Base-by-base conservation (phyloP, 768 basidiomycete genomes). In the Ramaria rubella region DNA sequence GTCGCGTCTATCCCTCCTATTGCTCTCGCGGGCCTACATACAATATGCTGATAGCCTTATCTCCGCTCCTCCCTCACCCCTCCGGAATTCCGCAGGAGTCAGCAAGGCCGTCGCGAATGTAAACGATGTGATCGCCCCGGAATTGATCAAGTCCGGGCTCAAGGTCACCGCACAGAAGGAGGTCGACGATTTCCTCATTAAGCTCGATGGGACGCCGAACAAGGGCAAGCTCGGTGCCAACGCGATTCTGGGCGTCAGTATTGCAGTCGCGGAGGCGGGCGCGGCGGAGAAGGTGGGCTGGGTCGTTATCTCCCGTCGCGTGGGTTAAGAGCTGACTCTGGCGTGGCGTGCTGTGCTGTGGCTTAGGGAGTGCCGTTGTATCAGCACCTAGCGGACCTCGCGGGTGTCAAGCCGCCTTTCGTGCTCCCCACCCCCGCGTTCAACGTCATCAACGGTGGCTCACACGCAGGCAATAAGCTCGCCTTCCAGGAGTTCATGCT, bases 401-500 rank as follows among this genome's bases (percentile, higher is more conserved):
- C 96, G 58, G 95, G 95, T 64, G 82, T 95, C 73, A 92, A 94
- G 75, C 78, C 91, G 52, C 95, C 96, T 44, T 97, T 86, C 73
- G 80, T 92, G 59, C 86, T 98, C 66, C 96, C 96, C 59, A 76
- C 75, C 69, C 96, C 96, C 48, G 85, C 90, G 58, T 94, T 99
- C 83, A 99, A 99, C 72, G 96, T 99, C 66, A 99, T 99, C 80
- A 99, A 99, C 75, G 96, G 96, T 72, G 96, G 96, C 62, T 97
- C 95, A 61, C 96, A 99, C 71, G 96, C 96, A 58, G 96, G 96
- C 50, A 99, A 99, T 82, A 94, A 95, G 75, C 89, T 99, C 61
- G 96, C 96, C 36, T 99, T 98, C 90, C 96, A 99, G 75, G 96
- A 99, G 75, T 99, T 99, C 81, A 98, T 99, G 96, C 81, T 99